A percentile compares a stretch with the other conserved stretches of the same genome.
Evolutionary conservation across 2,329 filamentous ascomycete species (phyloP).

Genomic region (Septoria petroselini): DNA sequence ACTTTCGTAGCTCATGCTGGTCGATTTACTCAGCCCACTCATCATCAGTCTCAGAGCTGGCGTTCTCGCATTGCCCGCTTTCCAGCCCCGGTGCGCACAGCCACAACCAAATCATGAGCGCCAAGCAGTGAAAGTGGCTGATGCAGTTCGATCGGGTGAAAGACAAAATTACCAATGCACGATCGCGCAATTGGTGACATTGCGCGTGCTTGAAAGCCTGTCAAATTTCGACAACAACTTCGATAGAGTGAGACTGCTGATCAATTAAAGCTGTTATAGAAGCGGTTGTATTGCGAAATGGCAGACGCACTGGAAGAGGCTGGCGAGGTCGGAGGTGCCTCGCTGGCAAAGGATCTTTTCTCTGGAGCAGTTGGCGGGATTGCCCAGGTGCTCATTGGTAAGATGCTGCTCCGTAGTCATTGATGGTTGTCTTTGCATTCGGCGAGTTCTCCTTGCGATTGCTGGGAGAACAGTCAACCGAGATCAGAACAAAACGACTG

Average conservation of each 20-base stretch:
- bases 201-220: neutral
- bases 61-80: neutral
- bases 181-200: constrained; percentile 1
- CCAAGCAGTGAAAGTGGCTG: neutral
- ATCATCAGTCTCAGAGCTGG: constrained; percentile 4
- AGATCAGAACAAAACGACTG: constrained; percentile 2
- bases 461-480: neutral
- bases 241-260: neutral
- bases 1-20: neutral
- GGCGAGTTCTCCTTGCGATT: neutral
- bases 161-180: neutral
- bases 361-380: constrained; percentile 87
- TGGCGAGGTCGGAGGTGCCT: constrained; percentile 40
- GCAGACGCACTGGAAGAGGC: constrained; percentile 42
- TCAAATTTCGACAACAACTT: neutral
- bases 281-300: constrained; percentile 23
- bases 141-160: neutral
- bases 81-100: constrained; percentile 1
- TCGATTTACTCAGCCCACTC: constrained; percentile 7
- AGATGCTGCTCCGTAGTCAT: constrained; percentile 34
- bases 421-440: neutral
- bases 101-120: neutral
- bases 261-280: neutral
- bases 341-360: constrained; percentile 78
- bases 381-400: constrained; percentile 90